A percentile compares a stretch with the other conserved stretches of the same genome.
These are phyloP conservation scores for Biscutella laevigata DNA, from an alignment of 441 rosid genomes.

Conservation along the genomic window DNA sequence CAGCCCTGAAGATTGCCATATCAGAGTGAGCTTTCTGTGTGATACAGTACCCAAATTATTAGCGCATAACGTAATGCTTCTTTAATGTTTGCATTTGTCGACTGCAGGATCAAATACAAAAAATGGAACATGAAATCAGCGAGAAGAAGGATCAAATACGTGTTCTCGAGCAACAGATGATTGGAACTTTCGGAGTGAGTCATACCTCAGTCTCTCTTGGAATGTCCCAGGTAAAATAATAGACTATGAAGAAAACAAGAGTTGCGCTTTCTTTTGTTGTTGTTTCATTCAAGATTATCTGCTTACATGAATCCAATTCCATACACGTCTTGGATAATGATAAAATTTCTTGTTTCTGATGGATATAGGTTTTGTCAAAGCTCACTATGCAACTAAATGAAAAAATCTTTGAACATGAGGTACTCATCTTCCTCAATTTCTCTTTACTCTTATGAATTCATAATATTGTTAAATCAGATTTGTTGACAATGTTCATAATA, in stretches of 20 bases:
- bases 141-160: constrained; percentile 74
- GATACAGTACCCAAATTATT: constrained; percentile 11
- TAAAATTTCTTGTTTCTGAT: constrained; percentile 4
- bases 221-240: constrained; percentile 54
- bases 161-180: constrained; percentile 67
- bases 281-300: background rate
- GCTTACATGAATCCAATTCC: constrained; percentile 14
- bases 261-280: background rate
- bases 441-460: background rate
- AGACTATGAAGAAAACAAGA: constrained; percentile 5
- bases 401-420: constrained; percentile 87
- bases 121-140: constrained; percentile 66
- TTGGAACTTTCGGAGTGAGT: constrained; percentile 50
- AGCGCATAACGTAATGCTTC: constrained; percentile 9
- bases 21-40: constrained; percentile 39
- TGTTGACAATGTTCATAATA: background rate
- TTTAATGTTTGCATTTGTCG: constrained; percentile 25
- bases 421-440: constrained; percentile 16
- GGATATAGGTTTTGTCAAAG: constrained; percentile 64
- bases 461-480: background rate
- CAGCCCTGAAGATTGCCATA: constrained; percentile 54
- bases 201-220: constrained; percentile 41
- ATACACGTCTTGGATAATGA: background rate
- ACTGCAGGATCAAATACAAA: constrained; percentile 60
- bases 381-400: constrained; percentile 68